Evolutionary conservation across 2,329 filamentous ascomycete genomes (phyloP), one percentile per base, ranked within the genome.

Genomic region (Sphaerulina vaccinii): DNA sequence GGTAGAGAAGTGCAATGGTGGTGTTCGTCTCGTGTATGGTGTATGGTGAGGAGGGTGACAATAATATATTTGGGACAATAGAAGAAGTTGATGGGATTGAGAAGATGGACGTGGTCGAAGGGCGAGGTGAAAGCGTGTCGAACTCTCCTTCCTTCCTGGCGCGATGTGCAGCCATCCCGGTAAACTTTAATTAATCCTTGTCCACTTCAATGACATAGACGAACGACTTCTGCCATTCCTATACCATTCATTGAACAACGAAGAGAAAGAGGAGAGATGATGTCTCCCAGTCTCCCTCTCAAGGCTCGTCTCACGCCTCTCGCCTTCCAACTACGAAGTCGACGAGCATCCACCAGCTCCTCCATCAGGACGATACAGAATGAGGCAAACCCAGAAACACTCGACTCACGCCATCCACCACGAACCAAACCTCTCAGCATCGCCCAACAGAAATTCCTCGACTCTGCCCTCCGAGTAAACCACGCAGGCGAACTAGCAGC

Each of bases 401-500:
- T 62, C 19, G 44, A 63, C 21, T 46, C 44, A 21, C 52, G 46
- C 16, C 53, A 52, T 49, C 37, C 50, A 35, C 21, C 51, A 6
- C 52, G 61, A 36, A 56, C 49, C 39, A 59, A 62, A 37, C 58
- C 58, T 35, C 51, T 65, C 22, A 51, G 52, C 8, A 22, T 46
- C 18, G 78, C 82, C 54, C 89, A 95, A 66, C 80, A 82, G 52
- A 79, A 86, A 51, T 95, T 86, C 64, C 82, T 95, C 42, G 85
- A 87, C 52, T 82, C 85, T 22, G 89, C 89, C 13, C 84, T 97
- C 23, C 90, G 93, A 56, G 93, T 99, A 51, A 97, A 99, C 72
- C 93, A 99, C 74, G 90, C 93, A 19, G 93, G 93, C 67, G 93
- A 99, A 73, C 83, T 99, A n/a, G 93, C 93, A 49, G 93, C 93